Conservation (phyloP, 768 basidiomycete genomes). For the Kwoniella sp. region DNA sequence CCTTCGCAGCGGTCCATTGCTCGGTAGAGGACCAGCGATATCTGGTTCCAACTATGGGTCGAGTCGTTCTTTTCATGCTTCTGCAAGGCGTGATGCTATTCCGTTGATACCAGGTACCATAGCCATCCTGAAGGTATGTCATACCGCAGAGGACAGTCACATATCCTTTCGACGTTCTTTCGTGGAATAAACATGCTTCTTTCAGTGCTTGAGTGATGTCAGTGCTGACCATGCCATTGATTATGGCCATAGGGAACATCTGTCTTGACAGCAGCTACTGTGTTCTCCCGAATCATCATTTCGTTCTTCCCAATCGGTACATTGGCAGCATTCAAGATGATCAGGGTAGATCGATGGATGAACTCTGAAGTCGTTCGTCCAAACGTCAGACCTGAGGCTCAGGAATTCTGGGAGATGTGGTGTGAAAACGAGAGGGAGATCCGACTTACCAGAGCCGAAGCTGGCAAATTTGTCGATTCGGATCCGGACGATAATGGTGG, state of each 20-base stretch:
- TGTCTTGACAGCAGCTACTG: constrained; percentile 39
- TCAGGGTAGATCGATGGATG: constrained; percentile 29
- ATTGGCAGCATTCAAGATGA: constrained; percentile 38
- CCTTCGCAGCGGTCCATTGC: background rate
- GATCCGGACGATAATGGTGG: constrained; percentile 25
- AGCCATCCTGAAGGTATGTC: constrained; percentile 45
- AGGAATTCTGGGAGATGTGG: constrained; percentile 51
- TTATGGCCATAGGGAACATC: constrained; percentile 48
- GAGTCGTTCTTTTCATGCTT: constrained; percentile 36
- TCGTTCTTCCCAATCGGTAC: constrained; percentile 51
- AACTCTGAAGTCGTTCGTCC: constrained; percentile 24
- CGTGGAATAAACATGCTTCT: too few species aligned
- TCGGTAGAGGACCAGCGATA: background rate
- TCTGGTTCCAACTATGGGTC: background rate
- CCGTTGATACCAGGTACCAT: constrained; percentile 41
- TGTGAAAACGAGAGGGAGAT: constrained; percentile 41
- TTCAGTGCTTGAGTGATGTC: too few species aligned
- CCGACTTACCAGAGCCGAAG: constrained; percentile 24
- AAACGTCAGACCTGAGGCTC: constrained; percentile 28
- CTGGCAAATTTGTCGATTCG: constrained; percentile 17
- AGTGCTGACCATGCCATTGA: too few species aligned
- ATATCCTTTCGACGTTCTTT: too few species aligned
- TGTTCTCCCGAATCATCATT: constrained; percentile 48
- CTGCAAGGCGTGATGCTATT: constrained; percentile 37
- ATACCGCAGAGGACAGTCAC: too few species aligned